These are phyloP conservation scores for Buddleja alternifolia DNA, from an alignment of 257 asterid species.

Conservation along the genomic window DNA sequence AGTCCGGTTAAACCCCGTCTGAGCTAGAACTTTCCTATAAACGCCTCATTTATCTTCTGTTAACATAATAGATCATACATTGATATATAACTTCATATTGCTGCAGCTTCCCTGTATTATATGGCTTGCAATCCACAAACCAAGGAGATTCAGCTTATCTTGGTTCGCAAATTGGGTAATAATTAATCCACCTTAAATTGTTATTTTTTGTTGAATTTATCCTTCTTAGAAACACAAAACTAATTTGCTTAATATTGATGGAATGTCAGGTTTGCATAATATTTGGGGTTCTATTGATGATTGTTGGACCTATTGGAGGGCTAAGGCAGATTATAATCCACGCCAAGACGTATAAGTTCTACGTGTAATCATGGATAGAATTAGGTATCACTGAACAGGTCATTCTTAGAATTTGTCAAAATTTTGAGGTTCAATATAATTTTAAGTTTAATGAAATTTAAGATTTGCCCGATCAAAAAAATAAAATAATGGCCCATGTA, in stretches of 20 bases:
- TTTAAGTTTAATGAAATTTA: too few species aligned
- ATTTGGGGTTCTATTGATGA: slow-evolving; percentile 44
- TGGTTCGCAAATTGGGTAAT: slow-evolving; percentile 56
- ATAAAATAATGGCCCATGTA: too few species aligned
- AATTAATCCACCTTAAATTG: background rate
- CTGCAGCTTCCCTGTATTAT: slow-evolving; percentile 49
- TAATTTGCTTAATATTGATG: background rate
- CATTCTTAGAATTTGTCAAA: too few species aligned
- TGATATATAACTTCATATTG: background rate
- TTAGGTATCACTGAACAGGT: too few species aligned
- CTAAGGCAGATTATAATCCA: slow-evolving; percentile 44
- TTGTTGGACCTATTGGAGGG: slow-evolving; percentile 57
- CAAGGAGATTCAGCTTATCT: slow-evolving; percentile 38
- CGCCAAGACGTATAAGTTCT: slow-evolving; percentile 44
- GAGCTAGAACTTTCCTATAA: too few species aligned
- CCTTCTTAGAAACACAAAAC: background rate
- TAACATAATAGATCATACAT: background rate
- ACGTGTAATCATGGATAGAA: slow-evolving; percentile 30
- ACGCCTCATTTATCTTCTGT: background rate
- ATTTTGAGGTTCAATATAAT: too few species aligned
- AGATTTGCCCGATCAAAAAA: too few species aligned
- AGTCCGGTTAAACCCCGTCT: too few species aligned
- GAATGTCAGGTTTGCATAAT: slow-evolving; percentile 50
- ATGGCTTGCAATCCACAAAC: slow-evolving; percentile 47
- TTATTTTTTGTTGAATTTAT: background rate